phyloP scores from a whole-genome alignment of 176 grass and related monocot species.

The Elymus sibiricus region DNA sequence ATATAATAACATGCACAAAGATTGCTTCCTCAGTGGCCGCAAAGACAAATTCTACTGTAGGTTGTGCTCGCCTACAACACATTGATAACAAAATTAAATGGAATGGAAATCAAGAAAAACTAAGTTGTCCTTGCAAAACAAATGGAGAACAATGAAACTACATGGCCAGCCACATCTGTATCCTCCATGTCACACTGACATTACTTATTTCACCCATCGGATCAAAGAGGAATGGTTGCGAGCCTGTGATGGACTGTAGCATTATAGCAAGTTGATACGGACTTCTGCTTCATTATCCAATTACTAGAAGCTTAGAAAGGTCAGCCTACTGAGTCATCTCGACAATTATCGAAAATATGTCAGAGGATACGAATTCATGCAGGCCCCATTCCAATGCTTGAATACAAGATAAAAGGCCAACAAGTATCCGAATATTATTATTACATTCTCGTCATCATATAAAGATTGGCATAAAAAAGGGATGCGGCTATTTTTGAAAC shows the following conservation, averaged over 20 bases:
- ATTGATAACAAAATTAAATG: conserved; percentile 34
- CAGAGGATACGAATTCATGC: not conserved
- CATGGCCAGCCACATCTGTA: not conserved
- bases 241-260: not conserved
- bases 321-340: not conserved
- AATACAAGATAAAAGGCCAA: conserved; percentile 11
- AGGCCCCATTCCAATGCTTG: conserved; percentile 4
- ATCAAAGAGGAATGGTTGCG: not conserved
- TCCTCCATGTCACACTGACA: not conserved
- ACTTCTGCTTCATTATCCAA: not conserved
- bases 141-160: not conserved
- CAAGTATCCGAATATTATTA: not conserved
- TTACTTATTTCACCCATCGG: not conserved
- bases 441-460: conserved; percentile 7
- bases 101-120: conserved; percentile 32
- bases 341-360: not conserved
- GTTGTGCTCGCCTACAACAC: conserved; percentile 73
- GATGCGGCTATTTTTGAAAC: not conserved
- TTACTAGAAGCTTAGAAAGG: not conserved
- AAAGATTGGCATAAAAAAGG: conserved; percentile 9
- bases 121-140: not conserved
- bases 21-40: conserved; percentile 93
- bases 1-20: conserved; percentile 88
- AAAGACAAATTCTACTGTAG: conserved; percentile 90
- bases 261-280: not conserved